Percentiles rank a stretch among this genome's conserved stretches.
Conservation (phyloP, 2,329 filamentous ascomycete genomes). For the Alternaria tenuissima region DNA sequence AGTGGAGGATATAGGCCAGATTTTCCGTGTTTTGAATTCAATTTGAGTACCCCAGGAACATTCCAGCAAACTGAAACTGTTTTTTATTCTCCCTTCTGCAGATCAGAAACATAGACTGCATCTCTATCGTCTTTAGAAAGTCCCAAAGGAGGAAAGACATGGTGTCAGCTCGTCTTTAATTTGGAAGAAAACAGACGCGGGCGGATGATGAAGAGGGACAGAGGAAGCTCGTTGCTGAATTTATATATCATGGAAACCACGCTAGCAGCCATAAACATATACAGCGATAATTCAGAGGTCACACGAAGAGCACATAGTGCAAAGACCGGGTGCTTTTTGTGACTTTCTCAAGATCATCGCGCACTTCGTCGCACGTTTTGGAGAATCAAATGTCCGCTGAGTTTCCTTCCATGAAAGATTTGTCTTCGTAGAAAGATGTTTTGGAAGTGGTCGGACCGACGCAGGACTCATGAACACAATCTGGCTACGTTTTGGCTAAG, state of each 20-base stretch:
- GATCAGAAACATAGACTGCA: background rate
- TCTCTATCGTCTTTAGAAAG: background rate
- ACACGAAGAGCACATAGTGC: background rate
- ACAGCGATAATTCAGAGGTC: fast-evolving
- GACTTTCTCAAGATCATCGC: background rate
- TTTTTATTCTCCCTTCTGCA: background rate
- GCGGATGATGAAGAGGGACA: background rate
- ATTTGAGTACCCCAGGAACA: no score
- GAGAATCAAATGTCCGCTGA: background rate
- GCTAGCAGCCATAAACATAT: background rate
- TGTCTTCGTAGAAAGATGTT: no score
- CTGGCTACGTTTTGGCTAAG: no score
- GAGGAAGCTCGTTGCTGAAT: background rate
- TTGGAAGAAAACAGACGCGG: background rate
- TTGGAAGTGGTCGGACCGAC: no score
- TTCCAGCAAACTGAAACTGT: no score
- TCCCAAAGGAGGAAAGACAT: background rate
- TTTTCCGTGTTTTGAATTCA: background rate
- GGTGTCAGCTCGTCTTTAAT: background rate
- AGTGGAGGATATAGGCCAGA: no score
- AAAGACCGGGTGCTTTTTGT: background rate
- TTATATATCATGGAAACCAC: background rate
- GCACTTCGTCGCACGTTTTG: background rate
- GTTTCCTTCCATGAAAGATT: background rate
- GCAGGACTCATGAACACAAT: no score